phyloP scores from a whole-genome alignment of 1,284 basidiomycete genomes.

The Athelia sp. region DNA sequence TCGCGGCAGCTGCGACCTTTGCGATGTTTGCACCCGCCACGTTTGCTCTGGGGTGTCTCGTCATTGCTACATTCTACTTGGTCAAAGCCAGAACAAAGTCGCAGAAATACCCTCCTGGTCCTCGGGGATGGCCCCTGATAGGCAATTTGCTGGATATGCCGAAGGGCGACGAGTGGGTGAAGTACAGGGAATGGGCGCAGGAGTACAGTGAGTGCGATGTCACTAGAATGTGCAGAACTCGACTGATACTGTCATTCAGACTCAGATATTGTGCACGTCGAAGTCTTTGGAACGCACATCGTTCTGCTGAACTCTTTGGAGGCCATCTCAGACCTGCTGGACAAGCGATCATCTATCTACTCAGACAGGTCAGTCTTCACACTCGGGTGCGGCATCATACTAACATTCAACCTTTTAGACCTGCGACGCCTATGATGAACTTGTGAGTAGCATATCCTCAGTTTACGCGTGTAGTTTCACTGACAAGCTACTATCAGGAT shows the following conservation, averaged over 20 bases:
- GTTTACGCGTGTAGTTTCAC: too few relatives aligned
- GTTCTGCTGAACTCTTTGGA: conserved; percentile 33
- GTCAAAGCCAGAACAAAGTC: too few relatives aligned
- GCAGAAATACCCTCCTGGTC: conserved; percentile 27
- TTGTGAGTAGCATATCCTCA: too few relatives aligned
- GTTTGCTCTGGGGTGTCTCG: too few relatives aligned
- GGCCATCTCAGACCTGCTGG: conserved; percentile 32
- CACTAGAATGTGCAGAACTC: not conserved
- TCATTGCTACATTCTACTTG: too few relatives aligned
- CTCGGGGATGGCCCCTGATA: conserved; percentile 24
- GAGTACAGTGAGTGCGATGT: conserved; percentile 17
- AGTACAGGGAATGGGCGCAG: conserved; percentile 28
- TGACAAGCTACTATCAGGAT: conserved; percentile 8
- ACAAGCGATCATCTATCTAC: conserved; percentile 33
- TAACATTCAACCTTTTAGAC: too few relatives aligned
- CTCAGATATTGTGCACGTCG: conserved; percentile 32
- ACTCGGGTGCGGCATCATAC: too few relatives aligned
- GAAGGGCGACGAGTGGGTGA: conserved; percentile 26
- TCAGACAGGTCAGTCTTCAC: conserved; percentile 26
- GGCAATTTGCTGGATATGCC: conserved; percentile 30
- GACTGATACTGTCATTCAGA: conserved; percentile 15
- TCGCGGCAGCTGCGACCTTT: too few relatives aligned
- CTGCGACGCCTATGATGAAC: too few relatives aligned
- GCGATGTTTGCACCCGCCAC: too few relatives aligned
- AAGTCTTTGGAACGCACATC: conserved; percentile 28